Evolutionary conservation across 2,329 filamentous ascomycete species (phyloP).

Genomic region (Fusarium sp.): DNA sequence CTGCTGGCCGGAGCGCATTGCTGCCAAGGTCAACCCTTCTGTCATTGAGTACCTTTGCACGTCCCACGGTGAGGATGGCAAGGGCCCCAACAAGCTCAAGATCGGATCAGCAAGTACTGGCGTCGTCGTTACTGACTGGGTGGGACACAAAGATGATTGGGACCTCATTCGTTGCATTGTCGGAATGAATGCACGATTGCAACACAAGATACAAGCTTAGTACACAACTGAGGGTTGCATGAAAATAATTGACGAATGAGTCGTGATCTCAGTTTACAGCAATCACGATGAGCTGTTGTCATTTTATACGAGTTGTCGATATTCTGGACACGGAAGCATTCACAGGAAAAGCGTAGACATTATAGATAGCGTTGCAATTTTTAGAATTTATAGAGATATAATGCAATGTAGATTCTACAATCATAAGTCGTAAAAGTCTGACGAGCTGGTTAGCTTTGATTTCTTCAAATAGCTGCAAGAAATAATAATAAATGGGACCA

Average conservation of each 20-base stretch:
- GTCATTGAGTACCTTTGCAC: slow-evolving; percentile 73
- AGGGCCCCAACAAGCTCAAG: slow-evolving; percentile 63
- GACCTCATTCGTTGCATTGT: slow-evolving; percentile 89
- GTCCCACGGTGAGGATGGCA: slow-evolving; percentile 66
- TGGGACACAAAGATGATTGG: slow-evolving; percentile 89
- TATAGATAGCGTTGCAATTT: neutral
- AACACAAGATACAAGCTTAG: slow-evolving; percentile 58
- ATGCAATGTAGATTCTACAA: neutral
- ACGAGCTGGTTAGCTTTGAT: slow-evolving; percentile 22
- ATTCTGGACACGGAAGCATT: neutral
- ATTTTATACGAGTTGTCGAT: neutral
- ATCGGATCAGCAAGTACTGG: slow-evolving; percentile 83
- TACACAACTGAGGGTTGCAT: neutral
- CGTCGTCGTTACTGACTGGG: slow-evolving; percentile 93
- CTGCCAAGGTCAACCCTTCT: slow-evolving; percentile 86
- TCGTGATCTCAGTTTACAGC: neutral
- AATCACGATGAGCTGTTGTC: too few species aligned
- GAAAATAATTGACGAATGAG: neutral
- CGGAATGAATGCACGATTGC: slow-evolving; percentile 85
- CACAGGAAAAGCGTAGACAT: neutral
- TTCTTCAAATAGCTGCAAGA: slow-evolving; percentile 7
- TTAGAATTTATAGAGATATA: neutral
- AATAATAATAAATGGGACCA: slow-evolving; percentile 35
- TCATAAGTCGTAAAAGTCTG: neutral
- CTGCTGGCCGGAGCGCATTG: slow-evolving; percentile 95